Evolutionary conservation across 1,284 basidiomycete genomes (phyloP).

Genomic region (Leccinum pachyderme): DNA sequence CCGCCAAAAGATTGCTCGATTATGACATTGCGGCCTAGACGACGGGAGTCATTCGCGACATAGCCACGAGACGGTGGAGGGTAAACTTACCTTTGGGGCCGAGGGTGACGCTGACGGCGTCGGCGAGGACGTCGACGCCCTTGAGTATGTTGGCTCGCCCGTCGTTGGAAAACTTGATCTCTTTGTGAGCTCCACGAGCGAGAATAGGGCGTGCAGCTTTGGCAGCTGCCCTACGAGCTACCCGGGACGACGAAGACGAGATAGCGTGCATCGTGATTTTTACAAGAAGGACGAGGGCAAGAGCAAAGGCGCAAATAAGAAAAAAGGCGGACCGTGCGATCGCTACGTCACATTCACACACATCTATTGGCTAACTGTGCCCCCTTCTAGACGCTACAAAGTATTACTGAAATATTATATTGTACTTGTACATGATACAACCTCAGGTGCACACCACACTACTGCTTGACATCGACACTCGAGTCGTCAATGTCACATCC

Average conservation of each 20-base stretch:
- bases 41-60: not conserved
- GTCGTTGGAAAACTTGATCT: constrained; percentile 96
- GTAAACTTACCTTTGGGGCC: constrained; percentile 83
- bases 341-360: not conserved
- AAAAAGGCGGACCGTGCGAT: constrained; percentile 17
- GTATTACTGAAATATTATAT: too few relatives aligned
- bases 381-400: too few relatives aligned
- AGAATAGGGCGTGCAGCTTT: constrained; percentile 42
- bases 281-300: not conserved
- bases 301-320: not conserved
- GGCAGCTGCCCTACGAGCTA: constrained; percentile 48
- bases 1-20: constrained; percentile 98
- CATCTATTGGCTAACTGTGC: not conserved
- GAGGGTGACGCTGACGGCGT: constrained; percentile 92
- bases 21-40: constrained; percentile 90
- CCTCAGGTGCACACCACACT: not conserved
- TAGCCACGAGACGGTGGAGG: constrained; percentile 5
- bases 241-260: constrained; percentile 42
- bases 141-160: constrained; percentile 91
- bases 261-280: constrained; percentile 25
- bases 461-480: not conserved
- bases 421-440: not conserved
- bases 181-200: constrained; percentile 84
- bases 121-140: constrained; percentile 95
- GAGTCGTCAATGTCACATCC: not conserved